Conservation (phyloP, 2,329 filamentous ascomycete genomes). For the Alternaria postmessia region DNA sequence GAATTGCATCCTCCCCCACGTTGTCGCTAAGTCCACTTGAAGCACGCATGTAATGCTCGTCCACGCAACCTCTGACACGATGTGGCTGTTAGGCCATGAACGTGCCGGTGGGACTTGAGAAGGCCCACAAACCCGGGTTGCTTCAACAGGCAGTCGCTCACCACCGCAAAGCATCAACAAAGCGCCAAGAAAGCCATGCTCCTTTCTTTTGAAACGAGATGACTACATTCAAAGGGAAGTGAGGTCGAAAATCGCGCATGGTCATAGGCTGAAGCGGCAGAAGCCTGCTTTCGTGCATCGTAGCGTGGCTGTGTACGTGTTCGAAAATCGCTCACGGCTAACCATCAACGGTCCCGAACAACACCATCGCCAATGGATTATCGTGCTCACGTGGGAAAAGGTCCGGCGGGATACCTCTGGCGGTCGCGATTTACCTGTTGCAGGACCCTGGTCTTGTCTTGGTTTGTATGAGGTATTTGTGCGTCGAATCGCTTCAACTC, state of each 20-base stretch:
- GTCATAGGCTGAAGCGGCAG: constrained; percentile 7
- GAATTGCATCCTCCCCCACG: not conserved
- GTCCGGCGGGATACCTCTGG: constrained; percentile 15
- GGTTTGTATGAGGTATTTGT: constrained; percentile 35
- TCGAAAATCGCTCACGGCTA: constrained; percentile 38
- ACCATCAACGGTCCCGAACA: constrained; percentile 31
- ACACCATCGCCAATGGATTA: constrained; percentile 19
- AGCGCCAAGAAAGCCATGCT: not conserved
- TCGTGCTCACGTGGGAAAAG: constrained; percentile 17
- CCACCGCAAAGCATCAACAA: not conserved
- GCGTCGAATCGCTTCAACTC: constrained; percentile 27
- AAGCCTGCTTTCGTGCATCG: constrained; percentile 11
- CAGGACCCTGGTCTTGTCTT: constrained; percentile 14
- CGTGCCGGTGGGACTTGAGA: not conserved
- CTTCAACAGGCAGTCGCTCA: constrained; percentile 2
- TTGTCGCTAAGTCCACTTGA: not conserved
- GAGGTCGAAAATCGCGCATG: constrained; percentile 14
- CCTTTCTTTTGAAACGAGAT: not conserved
- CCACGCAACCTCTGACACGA: not conserved
- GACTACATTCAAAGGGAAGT: not conserved
- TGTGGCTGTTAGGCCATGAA: not conserved
- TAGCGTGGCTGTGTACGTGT: constrained; percentile 28
- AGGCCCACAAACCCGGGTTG: not conserved
- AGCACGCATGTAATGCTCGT: not conserved
- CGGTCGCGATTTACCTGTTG: constrained; percentile 19